These are phyloP conservation scores for Gillenia trifoliata DNA, from an alignment of 306 rosid genomes.

Conservation along the genomic window DNA sequence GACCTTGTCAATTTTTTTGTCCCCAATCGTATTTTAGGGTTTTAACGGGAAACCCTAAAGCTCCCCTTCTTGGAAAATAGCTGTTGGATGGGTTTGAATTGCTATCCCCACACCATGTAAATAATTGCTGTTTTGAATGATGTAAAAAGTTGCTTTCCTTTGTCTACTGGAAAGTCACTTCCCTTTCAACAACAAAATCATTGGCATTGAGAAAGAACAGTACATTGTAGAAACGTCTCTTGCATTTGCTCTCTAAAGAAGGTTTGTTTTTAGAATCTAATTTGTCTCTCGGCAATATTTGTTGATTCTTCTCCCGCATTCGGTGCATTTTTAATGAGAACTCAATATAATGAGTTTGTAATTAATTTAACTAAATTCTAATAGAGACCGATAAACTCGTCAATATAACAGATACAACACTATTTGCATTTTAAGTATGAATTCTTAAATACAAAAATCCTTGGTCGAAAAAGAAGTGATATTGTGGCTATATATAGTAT, in stretches of 20 bases:
- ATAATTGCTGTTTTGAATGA: conserved; percentile 3
- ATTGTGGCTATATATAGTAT: background rate
- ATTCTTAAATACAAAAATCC: background rate
- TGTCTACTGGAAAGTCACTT: background rate
- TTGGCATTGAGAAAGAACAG: background rate
- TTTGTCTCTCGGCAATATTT: background rate
- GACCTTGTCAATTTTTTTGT: background rate
- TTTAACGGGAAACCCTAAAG: background rate
- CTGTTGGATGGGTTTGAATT: background rate
- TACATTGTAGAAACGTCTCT: background rate
- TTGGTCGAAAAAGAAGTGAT: background rate
- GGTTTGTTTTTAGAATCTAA: background rate
- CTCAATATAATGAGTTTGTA: background rate
- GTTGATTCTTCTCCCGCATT: background rate
- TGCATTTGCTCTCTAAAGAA: background rate
- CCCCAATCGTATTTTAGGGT: background rate
- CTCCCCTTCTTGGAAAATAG: background rate
- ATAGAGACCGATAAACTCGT: background rate
- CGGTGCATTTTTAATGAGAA: background rate
- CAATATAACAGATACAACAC: background rate
- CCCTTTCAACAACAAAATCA: conserved; percentile 5
- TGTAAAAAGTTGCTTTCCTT: background rate
- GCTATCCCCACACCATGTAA: background rate
- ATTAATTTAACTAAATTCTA: too few relatives aligned
- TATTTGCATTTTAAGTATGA: background rate